Evolutionary conservation across 139 green algal genomes (phyloP).

Genomic region (Tetratostichococcus sp.): DNA sequence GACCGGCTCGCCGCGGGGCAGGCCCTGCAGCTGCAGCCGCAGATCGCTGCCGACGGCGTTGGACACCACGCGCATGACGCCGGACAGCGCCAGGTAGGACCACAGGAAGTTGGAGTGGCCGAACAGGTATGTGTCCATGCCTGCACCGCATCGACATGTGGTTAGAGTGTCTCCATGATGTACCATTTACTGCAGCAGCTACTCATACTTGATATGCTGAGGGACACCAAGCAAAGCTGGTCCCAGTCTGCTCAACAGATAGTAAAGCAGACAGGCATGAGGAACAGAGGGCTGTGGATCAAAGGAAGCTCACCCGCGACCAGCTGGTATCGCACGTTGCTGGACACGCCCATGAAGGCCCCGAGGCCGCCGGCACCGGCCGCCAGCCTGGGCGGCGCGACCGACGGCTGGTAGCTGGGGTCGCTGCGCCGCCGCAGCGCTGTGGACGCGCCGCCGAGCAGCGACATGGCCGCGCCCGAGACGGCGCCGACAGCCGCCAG

Average conservation of each 20-base stretch:
- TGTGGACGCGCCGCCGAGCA: constrained; percentile 27
- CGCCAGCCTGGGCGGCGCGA: constrained; percentile 62
- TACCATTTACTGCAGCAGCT: too few relatives aligned
- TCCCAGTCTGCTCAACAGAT: too few relatives aligned
- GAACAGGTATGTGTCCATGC: constrained; percentile 86
- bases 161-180: too few relatives aligned
- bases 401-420: constrained; percentile 64
- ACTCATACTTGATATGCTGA: too few relatives aligned
- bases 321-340: constrained; percentile 89
- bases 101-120: constrained; percentile 70
- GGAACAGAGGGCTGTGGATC: too few relatives aligned
- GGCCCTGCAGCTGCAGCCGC: constrained; percentile 29
- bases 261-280: too few relatives aligned
- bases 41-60: constrained; percentile 34
- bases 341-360: constrained; percentile 73
- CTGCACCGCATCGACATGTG: too few relatives aligned
- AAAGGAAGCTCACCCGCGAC: too few relatives aligned
- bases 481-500: constrained; percentile 81
- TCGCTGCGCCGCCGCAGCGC: constrained; percentile 35
- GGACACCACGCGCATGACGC: constrained; percentile 23
- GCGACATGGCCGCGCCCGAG: constrained; percentile 30
- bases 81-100: constrained; percentile 56
- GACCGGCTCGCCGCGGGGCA: neutral
- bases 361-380: constrained; percentile 67
- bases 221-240: too few relatives aligned